Base-by-base conservation (phyloP, 768 basidiomycete genomes). In the Kwoniella botswanensis region DNA sequence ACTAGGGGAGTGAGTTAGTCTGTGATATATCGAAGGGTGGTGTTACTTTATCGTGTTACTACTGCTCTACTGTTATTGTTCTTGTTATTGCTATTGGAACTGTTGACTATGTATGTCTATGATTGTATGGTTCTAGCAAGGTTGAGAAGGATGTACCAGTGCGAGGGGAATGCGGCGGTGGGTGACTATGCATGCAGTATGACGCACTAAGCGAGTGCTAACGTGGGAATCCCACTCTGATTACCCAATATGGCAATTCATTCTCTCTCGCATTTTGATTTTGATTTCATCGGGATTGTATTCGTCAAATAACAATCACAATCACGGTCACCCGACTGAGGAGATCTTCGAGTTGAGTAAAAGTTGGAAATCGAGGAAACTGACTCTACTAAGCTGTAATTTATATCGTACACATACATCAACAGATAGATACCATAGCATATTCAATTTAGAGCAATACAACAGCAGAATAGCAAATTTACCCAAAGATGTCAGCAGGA, bases 401-500 rank as follows among this genome's bases (percentile, higher is more conserved):
- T 4, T 21, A 18, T 35, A 17, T 43, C 17, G n/a, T 35, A 43
- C 21, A 17, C 46, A 50, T 50, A 50, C 46, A 50, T 18, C 46
- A 15, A 15, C 15, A 50, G 3, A 50, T 50, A 50, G 5, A 7
- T 35, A 35, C 0, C 35, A 35, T 35, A 35, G 35, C 35, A 35
- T 35, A 35, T 35, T 35, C 7, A 35, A 35, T 18, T 53, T 42
- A 56, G 44, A 65, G 50, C 63, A n/a, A 65, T n/a, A n/a, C 6
- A 13, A 56, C 13, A 55, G 21, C 0, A 55, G 35, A 35, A 7
- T n/a, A 60, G 4, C 5, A 60, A 1, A 35, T 1, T 6, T n/a
- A 18, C 41, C 46, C 0, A 50, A 46, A 54, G 3, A 67, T 67
- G 65, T 67, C 65, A 50, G 65, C 65, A 50, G 65, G 65, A 59